Conservation (phyloP, 1,284 basidiomycete genomes). For the Rhodotorula mucilaginosa region DNA sequence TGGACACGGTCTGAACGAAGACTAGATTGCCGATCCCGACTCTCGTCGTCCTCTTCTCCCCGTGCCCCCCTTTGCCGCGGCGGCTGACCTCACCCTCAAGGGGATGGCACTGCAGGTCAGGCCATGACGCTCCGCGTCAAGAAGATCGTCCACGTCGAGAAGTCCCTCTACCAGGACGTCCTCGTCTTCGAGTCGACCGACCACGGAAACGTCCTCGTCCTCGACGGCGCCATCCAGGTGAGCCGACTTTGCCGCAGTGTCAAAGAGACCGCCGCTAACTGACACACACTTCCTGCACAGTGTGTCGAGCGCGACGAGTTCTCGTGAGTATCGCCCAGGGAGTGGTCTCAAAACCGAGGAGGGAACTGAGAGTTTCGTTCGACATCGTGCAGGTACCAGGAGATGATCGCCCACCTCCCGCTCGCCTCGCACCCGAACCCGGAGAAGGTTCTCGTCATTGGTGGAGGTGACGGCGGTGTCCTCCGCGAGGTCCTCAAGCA, state of each 20-base stretch:
- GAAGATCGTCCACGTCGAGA: slow-evolving; percentile 91
- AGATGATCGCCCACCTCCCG: slow-evolving; percentile 98
- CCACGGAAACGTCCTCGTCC: slow-evolving; percentile 91
- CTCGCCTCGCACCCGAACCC: slow-evolving; percentile 95
- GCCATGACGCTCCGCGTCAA: slow-evolving; percentile 94
- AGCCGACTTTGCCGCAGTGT: background rate
- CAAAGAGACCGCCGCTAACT: background rate
- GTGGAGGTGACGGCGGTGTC: slow-evolving; percentile 81
- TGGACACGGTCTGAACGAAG: background rate
- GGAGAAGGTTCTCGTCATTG: slow-evolving; percentile 92
- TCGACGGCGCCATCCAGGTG: slow-evolving; percentile 88
- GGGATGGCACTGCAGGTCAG: slow-evolving; percentile 41
- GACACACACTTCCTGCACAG: background rate
- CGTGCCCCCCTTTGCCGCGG: background rate
- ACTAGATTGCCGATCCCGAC: background rate
- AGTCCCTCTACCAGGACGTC: slow-evolving; percentile 91
- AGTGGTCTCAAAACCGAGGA: background rate
- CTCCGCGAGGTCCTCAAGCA: slow-evolving; percentile 97
- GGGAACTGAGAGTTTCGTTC: too few relatives aligned
- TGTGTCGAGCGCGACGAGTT: slow-evolving; percentile 94
- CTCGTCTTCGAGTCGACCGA: slow-evolving; percentile 93
- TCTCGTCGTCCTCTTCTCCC: background rate
- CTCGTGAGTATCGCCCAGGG: slow-evolving; percentile 61
- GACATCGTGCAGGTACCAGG: slow-evolving; percentile 77
- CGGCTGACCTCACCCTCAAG: slow-evolving; percentile 27